Evolutionary conservation across 352 stramenopile species (phyloP), one percentile per base, ranked within the genome.

Genomic region (Phytophthora boehmeriae): DNA sequence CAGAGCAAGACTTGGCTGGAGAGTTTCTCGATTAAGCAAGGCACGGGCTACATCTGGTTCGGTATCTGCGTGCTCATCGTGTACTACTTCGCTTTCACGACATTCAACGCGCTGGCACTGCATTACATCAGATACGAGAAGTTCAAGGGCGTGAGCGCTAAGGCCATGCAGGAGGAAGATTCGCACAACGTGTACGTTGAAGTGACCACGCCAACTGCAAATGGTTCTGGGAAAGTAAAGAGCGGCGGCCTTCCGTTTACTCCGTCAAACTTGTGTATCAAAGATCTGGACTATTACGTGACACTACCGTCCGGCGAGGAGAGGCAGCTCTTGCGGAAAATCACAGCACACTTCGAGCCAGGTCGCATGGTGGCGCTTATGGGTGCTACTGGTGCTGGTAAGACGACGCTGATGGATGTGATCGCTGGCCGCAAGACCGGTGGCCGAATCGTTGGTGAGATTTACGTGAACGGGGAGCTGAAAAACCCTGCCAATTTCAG

Each of bases 401-500:
- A 87, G 41, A 83, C 72, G 17, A 87, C 77, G 38, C 54, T 87
- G 38, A 81, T 87, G 71, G 75, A 87, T 19, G 70, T 83, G 4
- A 76, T 87, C 20, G 74, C 77, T 1, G 77, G 71, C 8, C 68
- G 74, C n/a, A 87, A 84, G 55, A 80, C 73, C 1, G 76, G 65
- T n/a, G 72, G 77, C 14, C 74, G 74, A 3, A 84, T 97, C 38
- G 73, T 74, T 25, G 92, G 93, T 17, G 71, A 96, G 9, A 85
- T 98, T 50, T 66, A 68, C 20, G 66, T 98, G 10, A 98, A 98
- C 68, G 94, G 94, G 14, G 85, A 93, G 52, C 54, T 66, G 4
- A 96, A 97, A 69, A 66, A 96, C 30, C 59, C 71, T 32, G 64
- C 65, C 14, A 88, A 77, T 44, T 98, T 98, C 55, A 76, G 73